Conservation (phyloP, 2,329 filamentous ascomycete genomes). For the Verticillium nubilum region DNA sequence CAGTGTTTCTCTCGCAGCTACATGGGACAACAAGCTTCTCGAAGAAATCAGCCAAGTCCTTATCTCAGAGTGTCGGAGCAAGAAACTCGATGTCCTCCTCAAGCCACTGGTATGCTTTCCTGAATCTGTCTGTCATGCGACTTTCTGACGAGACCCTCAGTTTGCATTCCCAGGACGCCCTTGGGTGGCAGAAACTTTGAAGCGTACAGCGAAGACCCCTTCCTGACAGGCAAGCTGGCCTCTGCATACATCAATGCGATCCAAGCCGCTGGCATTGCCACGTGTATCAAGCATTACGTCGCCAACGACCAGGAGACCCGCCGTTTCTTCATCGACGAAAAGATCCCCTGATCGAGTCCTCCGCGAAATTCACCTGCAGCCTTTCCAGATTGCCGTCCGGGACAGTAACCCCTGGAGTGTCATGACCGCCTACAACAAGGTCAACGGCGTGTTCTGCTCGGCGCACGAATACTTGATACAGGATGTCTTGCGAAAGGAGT, state of each 20-base stretch:
- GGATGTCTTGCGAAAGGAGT: constrained; percentile 34
- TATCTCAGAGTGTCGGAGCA: constrained; percentile 18
- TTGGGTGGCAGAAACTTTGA: constrained; percentile 76
- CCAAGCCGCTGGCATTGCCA: constrained; percentile 37
- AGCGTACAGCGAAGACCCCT: constrained; percentile 73
- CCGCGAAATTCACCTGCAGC: constrained; percentile 34
- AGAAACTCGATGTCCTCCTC: constrained; percentile 12
- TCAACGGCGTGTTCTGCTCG: constrained; percentile 28
- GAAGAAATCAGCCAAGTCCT: constrained; percentile 18
- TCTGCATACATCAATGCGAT: constrained; percentile 54
- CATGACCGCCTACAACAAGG: constrained; percentile 42
- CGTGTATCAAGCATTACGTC: constrained; percentile 53
- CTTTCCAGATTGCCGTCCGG: constrained; percentile 38
- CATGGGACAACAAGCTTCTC: constrained; percentile 19
- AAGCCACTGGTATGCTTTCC: constrained; percentile 3
- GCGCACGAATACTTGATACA: constrained; percentile 24
- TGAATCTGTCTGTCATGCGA: too few species aligned
- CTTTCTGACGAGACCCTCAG: background rate
- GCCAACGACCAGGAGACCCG: constrained; percentile 61
- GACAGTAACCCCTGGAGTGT: constrained; percentile 35
- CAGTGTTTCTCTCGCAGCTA: constrained; percentile 19
- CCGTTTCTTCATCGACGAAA: constrained; percentile 19
- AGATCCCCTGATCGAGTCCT: constrained; percentile 21
- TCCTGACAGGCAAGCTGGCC: constrained; percentile 59
- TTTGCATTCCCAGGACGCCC: constrained; percentile 29